Base-by-base conservation (phyloP, 2,329 filamentous ascomycete genomes). In the Penicillium hesseltinei region DNA sequence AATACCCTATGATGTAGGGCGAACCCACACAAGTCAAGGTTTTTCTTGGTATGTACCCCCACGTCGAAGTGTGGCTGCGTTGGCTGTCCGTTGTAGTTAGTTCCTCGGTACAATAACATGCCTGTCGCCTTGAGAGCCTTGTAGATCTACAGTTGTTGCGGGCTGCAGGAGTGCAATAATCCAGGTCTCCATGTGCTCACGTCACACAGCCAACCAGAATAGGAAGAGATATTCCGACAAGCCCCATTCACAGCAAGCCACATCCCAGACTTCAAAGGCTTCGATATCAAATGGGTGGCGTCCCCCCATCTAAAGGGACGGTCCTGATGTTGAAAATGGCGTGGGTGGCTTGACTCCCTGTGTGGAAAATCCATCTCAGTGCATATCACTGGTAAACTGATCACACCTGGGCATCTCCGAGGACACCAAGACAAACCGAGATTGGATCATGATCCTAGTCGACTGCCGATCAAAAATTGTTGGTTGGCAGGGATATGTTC, bases 301-400 rank as follows among this genome's bases (percentile, higher is more conserved):
- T 57, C 19, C 10, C 21, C 21, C 23, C 23, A 56, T 46, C 49
- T 39, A 56, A 59, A 51, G 40, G n/a, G 59, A 61, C 42, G 51
- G 56, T 53, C 56, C 33, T 40, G 43, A 21, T n/a, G 15, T 48
- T 11, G 21, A 21, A 54, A n/a, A 31, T 44, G 29, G 25, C 35
- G 31, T 44, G 39, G 42, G 51, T 35, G 48, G 25, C 39, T 44
- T 21, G 33, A 21, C 29, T 35, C 23, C 23, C 5, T 13, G 36
- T 35, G 48, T 50, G 46, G 25, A 38, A 42, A 49, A 46, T 25
- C 5, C 36, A 43, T 38, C 31, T 36, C 9, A 44, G 31, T 53
- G 52, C 39, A 42, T 39, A 42, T 43, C 42, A 31, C 21, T 39
- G 31, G 29, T 25, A 42, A 23, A 17, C 21, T 23, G 8, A 47